These are phyloP conservation scores for Neopestalotiopsis sp. DNA, from an alignment of 2,329 filamentous ascomycete genomes.

Conservation along the genomic window DNA sequence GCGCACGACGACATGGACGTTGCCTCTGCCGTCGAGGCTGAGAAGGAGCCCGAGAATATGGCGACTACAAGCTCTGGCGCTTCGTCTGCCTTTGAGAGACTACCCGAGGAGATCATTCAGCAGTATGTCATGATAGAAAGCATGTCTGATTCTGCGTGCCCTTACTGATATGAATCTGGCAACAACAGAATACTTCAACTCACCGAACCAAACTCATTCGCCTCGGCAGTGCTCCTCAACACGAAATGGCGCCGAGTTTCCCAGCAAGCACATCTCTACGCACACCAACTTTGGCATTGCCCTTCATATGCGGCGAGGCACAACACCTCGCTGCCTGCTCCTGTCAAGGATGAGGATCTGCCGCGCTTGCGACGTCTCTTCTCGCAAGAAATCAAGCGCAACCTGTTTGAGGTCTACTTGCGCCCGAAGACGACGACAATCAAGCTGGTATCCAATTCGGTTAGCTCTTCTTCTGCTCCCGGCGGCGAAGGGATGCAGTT, in stretches of 20 bases:
- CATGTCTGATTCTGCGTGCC: conserved; percentile 7
- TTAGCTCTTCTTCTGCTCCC: conserved; percentile 82
- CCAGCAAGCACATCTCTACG: conserved; percentile 68
- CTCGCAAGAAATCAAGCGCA: conserved; percentile 73
- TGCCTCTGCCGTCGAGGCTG: background rate
- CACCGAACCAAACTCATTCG: conserved; percentile 68
- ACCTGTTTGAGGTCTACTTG: conserved; percentile 78
- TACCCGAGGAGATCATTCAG: conserved; percentile 74
- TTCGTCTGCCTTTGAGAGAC: conserved; percentile 54
- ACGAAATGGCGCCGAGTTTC: conserved; percentile 69
- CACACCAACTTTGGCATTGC: conserved; percentile 65
- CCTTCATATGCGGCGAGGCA: conserved; percentile 63
- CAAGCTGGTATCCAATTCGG: conserved; percentile 82
- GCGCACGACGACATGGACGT: background rate
- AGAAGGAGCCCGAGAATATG: conserved; percentile 5
- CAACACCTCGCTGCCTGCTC: conserved; percentile 36
- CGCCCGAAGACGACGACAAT: conserved; percentile 74
- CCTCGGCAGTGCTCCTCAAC: conserved; percentile 70
- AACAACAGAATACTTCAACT: conserved; percentile 62
- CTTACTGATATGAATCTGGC: background rate
- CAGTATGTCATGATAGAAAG: conserved; percentile 55
- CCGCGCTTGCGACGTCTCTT: conserved; percentile 69
- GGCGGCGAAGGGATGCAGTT: conserved; percentile 88
- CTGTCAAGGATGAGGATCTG: conserved; percentile 56
- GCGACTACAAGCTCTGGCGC: conserved; percentile 16